Evolutionary conservation across 495 filamentous ascomycete species (phyloP).

Genomic region (Penicillium waksmanii): DNA sequence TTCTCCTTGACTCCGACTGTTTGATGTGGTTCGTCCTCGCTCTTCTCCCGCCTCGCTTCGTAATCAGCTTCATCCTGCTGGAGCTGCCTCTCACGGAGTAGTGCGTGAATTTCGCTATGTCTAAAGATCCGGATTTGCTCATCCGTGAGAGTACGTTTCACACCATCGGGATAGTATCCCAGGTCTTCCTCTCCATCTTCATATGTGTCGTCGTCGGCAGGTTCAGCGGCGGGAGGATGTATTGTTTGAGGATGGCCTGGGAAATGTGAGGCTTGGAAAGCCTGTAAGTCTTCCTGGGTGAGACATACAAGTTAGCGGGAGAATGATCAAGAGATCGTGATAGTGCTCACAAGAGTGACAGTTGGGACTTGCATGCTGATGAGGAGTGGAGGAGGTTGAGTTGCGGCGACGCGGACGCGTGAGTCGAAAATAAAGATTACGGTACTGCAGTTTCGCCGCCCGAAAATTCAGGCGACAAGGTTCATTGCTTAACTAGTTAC

Average conservation of each 20-base stretch:
- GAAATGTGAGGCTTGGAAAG: slow-evolving; percentile 71
- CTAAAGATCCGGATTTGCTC: slow-evolving; percentile 90
- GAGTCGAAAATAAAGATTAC: neutral
- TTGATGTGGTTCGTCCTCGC: slow-evolving; percentile 19
- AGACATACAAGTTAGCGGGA: neutral
- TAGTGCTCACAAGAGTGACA: slow-evolving; percentile 55
- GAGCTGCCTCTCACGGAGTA: slow-evolving; percentile 60
- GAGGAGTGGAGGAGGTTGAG: neutral
- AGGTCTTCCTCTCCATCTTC: slow-evolving; percentile 70
- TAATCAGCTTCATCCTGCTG: slow-evolving; percentile 38
- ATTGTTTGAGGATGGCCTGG: slow-evolving; percentile 32
- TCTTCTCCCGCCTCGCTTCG: slow-evolving; percentile 20
- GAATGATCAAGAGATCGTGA: neutral
- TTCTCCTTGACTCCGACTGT: neutral
- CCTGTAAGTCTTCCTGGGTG: slow-evolving; percentile 68
- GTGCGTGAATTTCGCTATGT: slow-evolving; percentile 79
- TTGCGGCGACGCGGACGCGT: slow-evolving; percentile 13
- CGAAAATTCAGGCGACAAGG: neutral
- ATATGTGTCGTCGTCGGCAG: slow-evolving; percentile 26
- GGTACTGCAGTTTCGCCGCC: neutral
- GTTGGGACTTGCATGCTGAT: slow-evolving; percentile 38
- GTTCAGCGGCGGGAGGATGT: slow-evolving; percentile 4
- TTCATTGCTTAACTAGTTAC: neutral
- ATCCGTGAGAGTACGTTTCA: slow-evolving; percentile 89
- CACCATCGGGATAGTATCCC: slow-evolving; percentile 87